These are phyloP conservation scores for Ceratobasidium theobromae DNA, from an alignment of 1,284 basidiomycete genomes.

Conservation along the genomic window DNA sequence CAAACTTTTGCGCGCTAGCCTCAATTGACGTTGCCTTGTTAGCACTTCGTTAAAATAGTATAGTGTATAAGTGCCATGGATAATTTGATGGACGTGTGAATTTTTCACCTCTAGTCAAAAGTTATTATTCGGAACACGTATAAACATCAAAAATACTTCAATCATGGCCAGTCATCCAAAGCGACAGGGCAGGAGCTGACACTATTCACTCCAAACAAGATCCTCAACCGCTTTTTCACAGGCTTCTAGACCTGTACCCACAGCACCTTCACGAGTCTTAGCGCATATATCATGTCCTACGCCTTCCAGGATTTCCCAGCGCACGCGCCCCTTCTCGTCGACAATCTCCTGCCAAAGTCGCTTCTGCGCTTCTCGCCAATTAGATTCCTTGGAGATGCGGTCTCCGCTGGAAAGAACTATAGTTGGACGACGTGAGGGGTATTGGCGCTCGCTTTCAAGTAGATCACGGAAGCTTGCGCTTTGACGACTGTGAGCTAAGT, in stretches of 20 bases:
- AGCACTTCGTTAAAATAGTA: no score
- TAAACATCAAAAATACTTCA: no score
- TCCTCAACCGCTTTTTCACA: slow-evolving; percentile 24
- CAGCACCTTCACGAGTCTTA: slow-evolving; percentile 11
- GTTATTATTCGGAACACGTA: no score
- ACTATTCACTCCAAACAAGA: slow-evolving; percentile 28
- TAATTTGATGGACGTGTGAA: no score
- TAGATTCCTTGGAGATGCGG: slow-evolving; percentile 9
- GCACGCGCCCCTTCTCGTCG: slow-evolving; percentile 28
- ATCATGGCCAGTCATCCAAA: no score
- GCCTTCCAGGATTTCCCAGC: slow-evolving; percentile 27
- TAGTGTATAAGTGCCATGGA: no score
- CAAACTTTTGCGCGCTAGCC: no score
- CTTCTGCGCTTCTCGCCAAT: slow-evolving; percentile 21
- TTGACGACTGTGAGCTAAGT: slow-evolving; percentile 25
- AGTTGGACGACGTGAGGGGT: slow-evolving; percentile 27
- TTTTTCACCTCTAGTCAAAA: no score
- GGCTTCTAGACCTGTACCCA: slow-evolving; percentile 17
- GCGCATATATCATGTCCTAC: slow-evolving; percentile 24
- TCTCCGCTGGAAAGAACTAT: slow-evolving; percentile 30
- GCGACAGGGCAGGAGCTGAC: no score
- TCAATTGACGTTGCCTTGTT: no score
- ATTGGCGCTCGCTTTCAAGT: slow-evolving; percentile 20
- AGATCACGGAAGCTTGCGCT: slow-evolving; percentile 27
- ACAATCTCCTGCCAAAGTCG: slow-evolving; percentile 32